phyloP scores from a whole-genome alignment of 352 stramenopile species.

The Pythium rishiriense region DNA sequence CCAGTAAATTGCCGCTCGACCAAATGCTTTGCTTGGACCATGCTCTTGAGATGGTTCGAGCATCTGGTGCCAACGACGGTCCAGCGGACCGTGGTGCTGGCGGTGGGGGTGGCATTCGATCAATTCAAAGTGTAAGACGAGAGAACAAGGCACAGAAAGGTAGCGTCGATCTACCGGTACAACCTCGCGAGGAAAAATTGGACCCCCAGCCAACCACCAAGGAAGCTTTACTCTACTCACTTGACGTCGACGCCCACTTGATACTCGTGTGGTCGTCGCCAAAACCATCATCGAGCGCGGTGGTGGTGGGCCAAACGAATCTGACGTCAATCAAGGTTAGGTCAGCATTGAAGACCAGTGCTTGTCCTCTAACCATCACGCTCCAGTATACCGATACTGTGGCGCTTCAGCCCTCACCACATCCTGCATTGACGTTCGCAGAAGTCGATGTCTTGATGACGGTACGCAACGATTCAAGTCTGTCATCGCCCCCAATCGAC shows the following conservation, averaged over 20 bases:
- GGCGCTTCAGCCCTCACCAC: constrained; percentile 22
- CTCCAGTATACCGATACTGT: constrained; percentile 54
- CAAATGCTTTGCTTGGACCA: constrained; percentile 81
- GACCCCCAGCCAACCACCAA: constrained; percentile 59
- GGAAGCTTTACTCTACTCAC: constrained; percentile 50
- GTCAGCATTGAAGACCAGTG: constrained; percentile 39
- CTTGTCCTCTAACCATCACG: constrained; percentile 71
- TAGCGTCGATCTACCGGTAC: neutral
- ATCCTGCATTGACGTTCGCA: constrained; percentile 33
- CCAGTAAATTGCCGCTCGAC: constrained; percentile 41
- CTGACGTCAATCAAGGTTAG: constrained; percentile 63
- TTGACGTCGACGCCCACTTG: constrained; percentile 63
- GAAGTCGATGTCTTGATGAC: constrained; percentile 78
- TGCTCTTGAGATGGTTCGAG: constrained; percentile 46
- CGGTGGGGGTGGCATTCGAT: constrained; percentile 57
- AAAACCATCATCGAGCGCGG: constrained; percentile 23
- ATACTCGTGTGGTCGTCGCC: constrained; percentile 65
- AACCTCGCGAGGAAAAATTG: constrained; percentile 5
- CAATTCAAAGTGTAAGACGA: constrained; percentile 84
- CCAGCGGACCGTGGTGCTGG: constrained; percentile 26
- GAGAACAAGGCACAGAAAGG: constrained; percentile 81
- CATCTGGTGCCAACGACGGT: constrained; percentile 23
- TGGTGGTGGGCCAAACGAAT: constrained; percentile 63
- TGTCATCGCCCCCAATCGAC: constrained; percentile 57
- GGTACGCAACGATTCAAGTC: constrained; percentile 62